Evolutionary conservation across 768 basidiomycete genomes (phyloP), one percentile per base, ranked within the genome.

Genomic region (Psilocybe sp.): DNA sequence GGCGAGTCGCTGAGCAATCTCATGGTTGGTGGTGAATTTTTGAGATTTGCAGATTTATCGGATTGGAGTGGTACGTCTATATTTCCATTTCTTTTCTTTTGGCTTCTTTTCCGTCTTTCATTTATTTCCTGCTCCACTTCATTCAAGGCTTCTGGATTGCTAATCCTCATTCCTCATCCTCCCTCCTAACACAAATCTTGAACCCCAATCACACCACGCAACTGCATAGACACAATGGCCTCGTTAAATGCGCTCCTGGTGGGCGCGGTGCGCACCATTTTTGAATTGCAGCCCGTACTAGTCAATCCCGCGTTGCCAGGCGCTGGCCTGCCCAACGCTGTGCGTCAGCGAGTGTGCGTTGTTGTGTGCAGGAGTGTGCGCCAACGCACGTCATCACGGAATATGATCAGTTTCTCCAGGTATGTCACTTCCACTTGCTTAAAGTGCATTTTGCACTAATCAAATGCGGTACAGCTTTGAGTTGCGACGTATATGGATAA

Each of bases 401-500:
- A 68, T 96, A 93, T 57, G 96, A 98, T 69, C 93, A 96, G 62
- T 73, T 99, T 40, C 79, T 98, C 5, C 96, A 98, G 82, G 92
- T 91, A 53, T 47, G 79, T 66, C n/a, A 9, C 11, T 8, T 12
- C 50, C 20, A 47, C 43, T 8, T 33, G 14, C 13, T 46, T 23
- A 16, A 35, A 48, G 33, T 41, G 52, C 35, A 15, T 32, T 28
- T 47, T 37, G 46, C 43, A 19, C 40, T 51, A 12, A 49, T 5
- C 18, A 9, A 37, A 31, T 7, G 11, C 53, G 49, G 39, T 52
- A 11, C 57, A 97, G 92, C 98, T 95, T 65, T 96, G 98, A 63
- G 94, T 98, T 52, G 97, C 97, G 2, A 98, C 97, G 0, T 99
- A 98, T 65, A 99, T 99, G 96, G 97, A 99, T 64, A 99, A 99